These are phyloP conservation scores for Cercophora scortea DNA, from an alignment of 495 filamentous ascomycete genomes.

Conservation along the genomic window DNA sequence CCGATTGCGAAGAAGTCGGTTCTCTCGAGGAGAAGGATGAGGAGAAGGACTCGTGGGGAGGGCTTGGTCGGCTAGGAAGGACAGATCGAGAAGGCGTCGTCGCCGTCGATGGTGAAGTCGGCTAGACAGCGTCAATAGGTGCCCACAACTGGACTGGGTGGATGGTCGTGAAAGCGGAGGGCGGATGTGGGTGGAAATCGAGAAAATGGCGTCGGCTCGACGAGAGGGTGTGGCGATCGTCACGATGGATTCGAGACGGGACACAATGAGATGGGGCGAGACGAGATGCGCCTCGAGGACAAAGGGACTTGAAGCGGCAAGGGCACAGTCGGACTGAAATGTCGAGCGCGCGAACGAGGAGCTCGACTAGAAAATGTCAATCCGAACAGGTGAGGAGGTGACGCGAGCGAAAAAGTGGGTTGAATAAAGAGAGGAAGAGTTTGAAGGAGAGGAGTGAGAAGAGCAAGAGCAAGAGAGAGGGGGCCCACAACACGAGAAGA, in stretches of 20 bases:
- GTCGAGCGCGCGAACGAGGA: slow-evolving; percentile 12
- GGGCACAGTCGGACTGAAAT: slow-evolving; percentile 1
- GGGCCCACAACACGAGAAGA: slow-evolving; percentile 19
- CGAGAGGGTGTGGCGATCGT: slow-evolving; percentile 11
- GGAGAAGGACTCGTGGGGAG: neutral
- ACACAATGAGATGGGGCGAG: slow-evolving; percentile 17
- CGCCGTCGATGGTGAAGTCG: neutral
- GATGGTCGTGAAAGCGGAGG: neutral
- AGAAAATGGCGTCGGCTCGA: slow-evolving; percentile 3
- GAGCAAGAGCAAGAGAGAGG: slow-evolving; percentile 19
- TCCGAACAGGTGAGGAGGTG: slow-evolving; percentile 17
- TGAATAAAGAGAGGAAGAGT: slow-evolving; percentile 25
- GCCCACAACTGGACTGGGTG: neutral
- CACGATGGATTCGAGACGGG: slow-evolving; percentile 12
- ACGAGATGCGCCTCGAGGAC: slow-evolving; percentile 26
- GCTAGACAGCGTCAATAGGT: neutral
- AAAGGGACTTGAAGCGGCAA: slow-evolving; percentile 18
- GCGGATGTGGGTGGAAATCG: neutral
- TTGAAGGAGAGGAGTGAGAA: slow-evolving; percentile 24
- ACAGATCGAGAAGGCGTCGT: slow-evolving; percentile 8
- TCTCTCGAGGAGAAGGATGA: neutral
- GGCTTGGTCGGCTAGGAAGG: slow-evolving; percentile 4
- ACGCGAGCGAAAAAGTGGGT: slow-evolving; percentile 18
- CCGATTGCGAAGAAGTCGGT: slow-evolving; percentile 2
- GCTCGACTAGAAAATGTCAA: slow-evolving; percentile 9